Conservation (phyloP, 1,284 basidiomycete species). For the Apiotrichum laibachii region DNA sequence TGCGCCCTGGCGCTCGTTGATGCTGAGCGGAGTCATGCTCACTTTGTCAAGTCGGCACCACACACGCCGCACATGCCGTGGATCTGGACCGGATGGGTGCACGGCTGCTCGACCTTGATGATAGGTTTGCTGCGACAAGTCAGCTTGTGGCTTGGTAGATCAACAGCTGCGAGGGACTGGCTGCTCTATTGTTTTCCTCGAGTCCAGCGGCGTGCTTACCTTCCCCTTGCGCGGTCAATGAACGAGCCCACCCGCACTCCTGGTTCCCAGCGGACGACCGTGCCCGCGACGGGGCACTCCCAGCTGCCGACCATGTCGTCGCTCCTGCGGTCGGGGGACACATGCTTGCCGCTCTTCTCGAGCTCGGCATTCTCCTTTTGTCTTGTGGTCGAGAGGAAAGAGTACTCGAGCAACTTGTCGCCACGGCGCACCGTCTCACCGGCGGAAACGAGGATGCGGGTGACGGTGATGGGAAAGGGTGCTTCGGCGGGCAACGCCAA, state of each 20-base stretch:
- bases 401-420: constrained; percentile 72
- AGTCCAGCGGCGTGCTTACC: constrained; percentile 22
- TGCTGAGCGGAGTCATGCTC: constrained; percentile 41
- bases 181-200: constrained; percentile 53
- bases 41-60: constrained; percentile 91
- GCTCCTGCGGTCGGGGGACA: constrained; percentile 46
- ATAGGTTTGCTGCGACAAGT: constrained; percentile 53
- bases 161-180: background rate
- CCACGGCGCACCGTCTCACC: constrained; percentile 61
- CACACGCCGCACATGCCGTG: constrained; percentile 89
- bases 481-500: constrained; percentile 62
- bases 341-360: constrained; percentile 18
- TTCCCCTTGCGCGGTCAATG: constrained; percentile 34
- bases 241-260: constrained; percentile 32
- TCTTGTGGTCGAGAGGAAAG: constrained; percentile 56
- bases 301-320: constrained; percentile 79
- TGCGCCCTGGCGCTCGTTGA: too few relatives aligned
- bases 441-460: constrained; percentile 60
- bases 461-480: constrained; percentile 74
- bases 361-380: constrained; percentile 19
- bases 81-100: constrained; percentile 89
- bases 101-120: constrained; percentile 73
- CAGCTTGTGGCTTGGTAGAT: background rate
- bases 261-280: constrained; percentile 43
- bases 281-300: constrained; percentile 78